Percentiles rank a stretch among this genome's conserved stretches.
Conservation (phyloP, 164 flowering plant species). For the Chimonanthus praecox region DNA sequence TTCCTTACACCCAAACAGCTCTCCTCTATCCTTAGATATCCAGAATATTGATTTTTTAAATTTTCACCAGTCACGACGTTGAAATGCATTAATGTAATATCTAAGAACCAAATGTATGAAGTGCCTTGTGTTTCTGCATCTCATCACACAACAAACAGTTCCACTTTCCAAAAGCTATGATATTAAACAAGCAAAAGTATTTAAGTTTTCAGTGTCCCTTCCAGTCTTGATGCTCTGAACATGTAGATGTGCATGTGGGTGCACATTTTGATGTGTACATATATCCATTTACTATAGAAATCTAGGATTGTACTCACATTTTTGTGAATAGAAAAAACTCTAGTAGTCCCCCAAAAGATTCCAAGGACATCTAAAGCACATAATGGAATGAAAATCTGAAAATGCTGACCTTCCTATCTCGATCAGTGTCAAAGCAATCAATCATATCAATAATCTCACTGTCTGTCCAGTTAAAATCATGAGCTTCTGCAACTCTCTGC, state of each 20-base stretch:
- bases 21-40: background rate
- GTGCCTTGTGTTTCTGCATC: background rate
- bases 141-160: background rate
- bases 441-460: conserved; percentile 80
- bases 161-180: background rate
- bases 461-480: conserved; percentile 88
- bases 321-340: background rate
- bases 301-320: background rate
- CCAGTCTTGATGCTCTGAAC: background rate
- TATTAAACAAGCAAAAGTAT: background rate
- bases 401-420: conserved; percentile 69
- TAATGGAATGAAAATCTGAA: background rate
- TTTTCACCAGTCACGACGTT: background rate
- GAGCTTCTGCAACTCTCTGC: conserved; percentile 47
- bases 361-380: background rate
- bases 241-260: background rate
- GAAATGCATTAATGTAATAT: background rate
- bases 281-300: background rate
- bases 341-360: background rate
- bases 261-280: too few species aligned
- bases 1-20: background rate
- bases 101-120: background rate
- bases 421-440: conserved; percentile 57
- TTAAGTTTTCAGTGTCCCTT: background rate
- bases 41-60: background rate